A percentile compares a stretch with the other conserved stretches of the same genome.
phyloP scores from a whole-genome alignment of 805 yeast genomes.

The Henningerozyma blattae region DNA sequence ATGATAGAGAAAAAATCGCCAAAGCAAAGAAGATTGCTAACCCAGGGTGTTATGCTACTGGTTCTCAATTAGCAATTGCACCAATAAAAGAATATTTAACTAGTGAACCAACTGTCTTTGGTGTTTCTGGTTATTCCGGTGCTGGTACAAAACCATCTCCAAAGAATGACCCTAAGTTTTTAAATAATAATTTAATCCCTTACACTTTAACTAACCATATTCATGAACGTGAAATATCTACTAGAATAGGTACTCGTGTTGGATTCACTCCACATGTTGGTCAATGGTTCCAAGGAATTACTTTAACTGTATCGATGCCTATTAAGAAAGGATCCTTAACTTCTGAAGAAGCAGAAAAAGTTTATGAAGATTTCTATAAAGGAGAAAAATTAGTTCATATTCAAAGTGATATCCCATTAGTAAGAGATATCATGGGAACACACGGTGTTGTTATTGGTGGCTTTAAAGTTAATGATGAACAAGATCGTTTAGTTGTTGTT shows the following conservation, averaged over 20 bases:
- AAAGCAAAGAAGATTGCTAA: slow-evolving; percentile 75
- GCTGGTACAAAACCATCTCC: slow-evolving; percentile 99
- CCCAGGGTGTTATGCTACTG: slow-evolving; percentile 99
- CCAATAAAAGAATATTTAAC: slow-evolving; percentile 62
- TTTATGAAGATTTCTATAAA: slow-evolving; percentile 79
- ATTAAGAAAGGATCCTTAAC: slow-evolving; percentile 55
- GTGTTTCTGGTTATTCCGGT: slow-evolving; percentile 97
- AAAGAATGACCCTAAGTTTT: slow-evolving; percentile 70
- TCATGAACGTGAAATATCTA: slow-evolving; percentile 87
- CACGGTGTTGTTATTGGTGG: slow-evolving; percentile 96
- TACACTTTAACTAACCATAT: slow-evolving; percentile 93
- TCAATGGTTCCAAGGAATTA: slow-evolving; percentile 98
- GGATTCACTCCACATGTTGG: slow-evolving; percentile 97
- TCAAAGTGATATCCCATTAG: slow-evolving; percentile 87
- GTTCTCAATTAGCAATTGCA: slow-evolving; percentile 84
- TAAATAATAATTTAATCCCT: slow-evolving; percentile 80
- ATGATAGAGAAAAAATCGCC: slow-evolving; percentile 52
- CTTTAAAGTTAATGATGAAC: slow-evolving; percentile 80
- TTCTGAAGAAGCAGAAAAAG: slow-evolving; percentile 50
- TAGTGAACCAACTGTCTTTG: slow-evolving; percentile 79
- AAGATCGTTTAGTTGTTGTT: slow-evolving; percentile 84
- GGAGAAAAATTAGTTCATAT: slow-evolving; percentile 79
- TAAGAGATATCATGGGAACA: slow-evolving; percentile 80
- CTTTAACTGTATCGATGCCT: slow-evolving; percentile 86
- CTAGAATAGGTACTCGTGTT: slow-evolving; percentile 63